Evolutionary conservation across 768 basidiomycete species (phyloP).

Genomic region (Serendipita sp.): DNA sequence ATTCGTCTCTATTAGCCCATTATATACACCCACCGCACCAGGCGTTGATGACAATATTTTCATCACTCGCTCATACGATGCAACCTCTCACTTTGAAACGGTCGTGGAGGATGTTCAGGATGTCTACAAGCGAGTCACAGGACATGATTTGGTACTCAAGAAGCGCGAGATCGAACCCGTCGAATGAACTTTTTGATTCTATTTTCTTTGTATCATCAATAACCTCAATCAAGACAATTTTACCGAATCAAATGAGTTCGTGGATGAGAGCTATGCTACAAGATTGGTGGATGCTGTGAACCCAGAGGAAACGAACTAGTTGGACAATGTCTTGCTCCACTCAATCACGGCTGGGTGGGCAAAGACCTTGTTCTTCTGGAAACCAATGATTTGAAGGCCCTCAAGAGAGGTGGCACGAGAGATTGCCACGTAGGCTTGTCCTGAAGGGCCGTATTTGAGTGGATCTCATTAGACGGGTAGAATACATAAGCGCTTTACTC

Average conservation of each 20-base stretch:
- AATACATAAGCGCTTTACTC: constrained; percentile 10
- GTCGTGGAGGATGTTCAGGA: constrained; percentile 95
- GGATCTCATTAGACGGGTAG: background rate
- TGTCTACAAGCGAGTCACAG: constrained; percentile 82
- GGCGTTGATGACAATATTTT: constrained; percentile 84
- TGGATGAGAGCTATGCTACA: background rate
- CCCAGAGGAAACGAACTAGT: background rate
- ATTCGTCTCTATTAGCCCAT: constrained; percentile 75
- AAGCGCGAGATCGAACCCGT: constrained; percentile 53
- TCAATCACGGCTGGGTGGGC: constrained; percentile 56
- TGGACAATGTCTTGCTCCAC: constrained; percentile 50
- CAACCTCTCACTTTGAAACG: constrained; percentile 97
- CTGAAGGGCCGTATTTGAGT: constrained; percentile 22
- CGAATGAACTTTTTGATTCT: background rate
- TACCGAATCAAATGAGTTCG: background rate
- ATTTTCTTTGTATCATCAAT: background rate
- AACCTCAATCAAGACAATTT: background rate
- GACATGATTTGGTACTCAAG: constrained; percentile 67
- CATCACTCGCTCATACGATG: constrained; percentile 96
- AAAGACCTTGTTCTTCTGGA: constrained; percentile 37
- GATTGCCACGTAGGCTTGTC: constrained; percentile 82
- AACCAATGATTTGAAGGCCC: constrained; percentile 72
- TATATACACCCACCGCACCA: constrained; percentile 76
- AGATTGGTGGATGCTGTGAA: background rate
- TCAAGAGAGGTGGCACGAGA: constrained; percentile 78